Evolutionary conservation across 2,329 filamentous ascomycete genomes (phyloP).

Genomic region (Ophiostoma novo-ulmi): DNA sequence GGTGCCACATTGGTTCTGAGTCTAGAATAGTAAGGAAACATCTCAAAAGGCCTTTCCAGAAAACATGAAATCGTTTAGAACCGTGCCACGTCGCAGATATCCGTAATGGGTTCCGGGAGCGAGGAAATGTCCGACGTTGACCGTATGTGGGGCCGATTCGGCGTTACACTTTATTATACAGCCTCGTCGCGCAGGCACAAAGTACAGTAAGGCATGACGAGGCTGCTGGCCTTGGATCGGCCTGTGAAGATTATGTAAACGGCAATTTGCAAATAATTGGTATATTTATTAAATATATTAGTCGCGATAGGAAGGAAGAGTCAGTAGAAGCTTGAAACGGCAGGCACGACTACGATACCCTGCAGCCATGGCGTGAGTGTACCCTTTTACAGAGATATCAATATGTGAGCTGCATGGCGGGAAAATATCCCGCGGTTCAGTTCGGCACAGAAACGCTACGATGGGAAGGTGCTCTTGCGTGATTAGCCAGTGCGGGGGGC

Average conservation of each 20-base stretch:
- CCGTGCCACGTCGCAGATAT: neutral
- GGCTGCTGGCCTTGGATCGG: neutral
- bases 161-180: neutral
- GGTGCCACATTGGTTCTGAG: neutral
- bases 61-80: neutral
- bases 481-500: neutral
- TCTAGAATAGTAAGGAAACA: neutral
- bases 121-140: neutral
- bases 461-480: neutral
- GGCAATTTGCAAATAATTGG: too few relatives aligned
- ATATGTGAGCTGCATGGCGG: neutral
- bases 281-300: too few relatives aligned
- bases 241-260: neutral
- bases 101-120: neutral
- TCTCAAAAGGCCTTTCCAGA: too few relatives aligned
- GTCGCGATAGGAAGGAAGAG: neutral
- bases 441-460: neutral
- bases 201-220: neutral
- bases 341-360: neutral
- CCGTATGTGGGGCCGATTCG: slow-evolving; percentile 11
- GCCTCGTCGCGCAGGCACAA: neutral
- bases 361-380: neutral
- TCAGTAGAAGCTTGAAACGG: neutral
- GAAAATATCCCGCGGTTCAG: neutral
- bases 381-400: neutral